Conservation (phyloP, 2,329 filamentous ascomycete species). For the Trichophyton simii region DNA sequence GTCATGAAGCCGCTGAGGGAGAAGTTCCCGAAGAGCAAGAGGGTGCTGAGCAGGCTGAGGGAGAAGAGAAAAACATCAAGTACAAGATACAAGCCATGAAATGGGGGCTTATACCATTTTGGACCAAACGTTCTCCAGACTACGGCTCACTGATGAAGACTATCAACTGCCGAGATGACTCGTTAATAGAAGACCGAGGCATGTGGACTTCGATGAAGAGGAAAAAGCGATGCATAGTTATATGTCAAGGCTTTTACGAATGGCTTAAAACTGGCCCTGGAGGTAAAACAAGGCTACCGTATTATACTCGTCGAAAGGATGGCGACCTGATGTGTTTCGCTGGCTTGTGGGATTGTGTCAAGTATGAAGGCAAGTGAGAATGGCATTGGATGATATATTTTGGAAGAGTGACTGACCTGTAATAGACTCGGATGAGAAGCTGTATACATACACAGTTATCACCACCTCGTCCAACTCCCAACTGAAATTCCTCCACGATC, state of each 20-base stretch:
- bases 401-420: neutral
- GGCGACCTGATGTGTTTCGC: conserved; percentile 78
- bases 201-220: conserved; percentile 92
- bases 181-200: conserved; percentile 58
- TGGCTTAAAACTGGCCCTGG: conserved; percentile 69
- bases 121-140: conserved; percentile 74
- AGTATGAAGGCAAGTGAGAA: conserved; percentile 52
- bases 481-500: conserved; percentile 75
- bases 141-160: conserved; percentile 70
- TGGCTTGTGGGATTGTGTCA: conserved; percentile 80
- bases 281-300: conserved; percentile 67
- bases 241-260: conserved; percentile 91
- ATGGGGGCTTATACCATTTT: conserved; percentile 90
- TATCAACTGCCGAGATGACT: conserved; percentile 92
- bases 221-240: conserved; percentile 71
- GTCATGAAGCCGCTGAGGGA: conserved; percentile 19
- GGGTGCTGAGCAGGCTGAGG: conserved; percentile 15
- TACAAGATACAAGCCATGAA: conserved; percentile 90
- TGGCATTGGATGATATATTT: conserved; percentile 1
- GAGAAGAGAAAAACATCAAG: conserved; percentile 22
- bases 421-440: conserved; percentile 50
- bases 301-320: conserved; percentile 73
- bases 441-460: conserved; percentile 87
- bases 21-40: conserved; percentile 15
- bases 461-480: conserved; percentile 78